Evolutionary conservation across 1,139 yeast species (phyloP), one percentile per base, ranked within the genome.

Genomic region (Scheffersomyces insectosa): DNA sequence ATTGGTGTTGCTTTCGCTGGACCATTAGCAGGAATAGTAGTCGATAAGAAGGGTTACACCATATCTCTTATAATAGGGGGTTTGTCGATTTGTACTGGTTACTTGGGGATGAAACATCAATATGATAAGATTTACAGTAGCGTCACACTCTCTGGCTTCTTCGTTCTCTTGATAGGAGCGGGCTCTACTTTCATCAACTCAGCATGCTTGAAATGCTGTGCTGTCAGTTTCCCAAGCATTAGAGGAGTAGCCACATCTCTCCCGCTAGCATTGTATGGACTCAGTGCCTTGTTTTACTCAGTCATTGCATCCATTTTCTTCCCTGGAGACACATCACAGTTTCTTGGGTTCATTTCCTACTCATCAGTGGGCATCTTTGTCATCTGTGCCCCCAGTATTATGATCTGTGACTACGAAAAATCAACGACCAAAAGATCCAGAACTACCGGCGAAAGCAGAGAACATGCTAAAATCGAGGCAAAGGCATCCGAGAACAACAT

Each of bases 241-340:
- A 60, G 82, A 46, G 86, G 86, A 1, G 70, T 80, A 10, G 85
- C 85, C 6, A 79, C 85, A 1, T 75, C 83, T 2, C 66, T 81
- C 39, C 85, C 86, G 1, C 66, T 80, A 48, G 80, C 85, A 2
- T 63, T 79, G 36, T 80, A 79, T 54, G 86, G 86, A 0, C 64
- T 80, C 15, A 78, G 83, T 66, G 86, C 85, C 1, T 66, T 80
- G 52, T 70, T 79, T 42, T 80, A 72, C 49, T 79, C 85, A 0
- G 69, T 72, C 2, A 55, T 76, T 25, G 82, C 80, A 0, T 65
- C 77, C 11, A 48, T 65, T 14, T 70, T 79, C 49, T 80, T 59
- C 49, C 77, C 81, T 1, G 80, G 81, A 3, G 73, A 78, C 46
- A 79, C 84, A 0, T 69, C 75, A 7, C 66, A 60, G 3, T 77